These are phyloP conservation scores for Benincasa hispida DNA, from an alignment of 306 rosid genomes.

Conservation along the genomic window DNA sequence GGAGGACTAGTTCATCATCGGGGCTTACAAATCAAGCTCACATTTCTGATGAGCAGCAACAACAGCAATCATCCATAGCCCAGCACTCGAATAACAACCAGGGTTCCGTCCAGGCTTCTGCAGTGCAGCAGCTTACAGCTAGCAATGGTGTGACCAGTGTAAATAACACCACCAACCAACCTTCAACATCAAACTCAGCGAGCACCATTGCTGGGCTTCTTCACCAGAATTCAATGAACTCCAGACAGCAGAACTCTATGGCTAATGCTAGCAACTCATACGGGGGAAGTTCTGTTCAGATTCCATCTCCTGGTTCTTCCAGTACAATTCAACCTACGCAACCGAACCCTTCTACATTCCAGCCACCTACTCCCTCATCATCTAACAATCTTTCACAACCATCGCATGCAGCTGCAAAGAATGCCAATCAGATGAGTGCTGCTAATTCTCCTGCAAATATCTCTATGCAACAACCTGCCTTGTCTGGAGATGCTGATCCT, in stretches of 20 bases:
- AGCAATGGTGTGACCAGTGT: slow-evolving; percentile 69
- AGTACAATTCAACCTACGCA: slow-evolving; percentile 52
- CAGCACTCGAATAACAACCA: slow-evolving; percentile 48
- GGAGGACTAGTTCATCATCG: slow-evolving; percentile 38
- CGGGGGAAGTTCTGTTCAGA: slow-evolving; percentile 73
- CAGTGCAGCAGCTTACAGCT: slow-evolving; percentile 62
- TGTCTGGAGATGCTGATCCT: slow-evolving; percentile 68
- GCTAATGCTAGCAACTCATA: slow-evolving; percentile 77
- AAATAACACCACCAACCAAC: slow-evolving; percentile 49
- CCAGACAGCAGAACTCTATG: slow-evolving; percentile 66
- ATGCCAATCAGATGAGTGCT: slow-evolving; percentile 55
- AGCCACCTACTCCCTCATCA: slow-evolving; percentile 68
- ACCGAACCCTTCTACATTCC: slow-evolving; percentile 70
- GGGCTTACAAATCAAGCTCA: slow-evolving; percentile 45
- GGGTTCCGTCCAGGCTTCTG: slow-evolving; percentile 39
- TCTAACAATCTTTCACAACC: slow-evolving; percentile 64
- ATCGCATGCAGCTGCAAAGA: slow-evolving; percentile 35
- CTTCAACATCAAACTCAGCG: slow-evolving; percentile 60
- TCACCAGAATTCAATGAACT: slow-evolving; percentile 89
- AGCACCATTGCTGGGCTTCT: slow-evolving; percentile 96
- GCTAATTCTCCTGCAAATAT: slow-evolving; percentile 64
- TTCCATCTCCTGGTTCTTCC: slow-evolving; percentile 88
- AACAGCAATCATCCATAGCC: slow-evolving; percentile 39
- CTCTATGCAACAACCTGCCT: slow-evolving; percentile 63
- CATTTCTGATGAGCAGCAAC: slow-evolving; percentile 48